These are phyloP conservation scores for Euphorbia schlechtendalii DNA, from an alignment of 441 rosid species.

Conservation along the genomic window DNA sequence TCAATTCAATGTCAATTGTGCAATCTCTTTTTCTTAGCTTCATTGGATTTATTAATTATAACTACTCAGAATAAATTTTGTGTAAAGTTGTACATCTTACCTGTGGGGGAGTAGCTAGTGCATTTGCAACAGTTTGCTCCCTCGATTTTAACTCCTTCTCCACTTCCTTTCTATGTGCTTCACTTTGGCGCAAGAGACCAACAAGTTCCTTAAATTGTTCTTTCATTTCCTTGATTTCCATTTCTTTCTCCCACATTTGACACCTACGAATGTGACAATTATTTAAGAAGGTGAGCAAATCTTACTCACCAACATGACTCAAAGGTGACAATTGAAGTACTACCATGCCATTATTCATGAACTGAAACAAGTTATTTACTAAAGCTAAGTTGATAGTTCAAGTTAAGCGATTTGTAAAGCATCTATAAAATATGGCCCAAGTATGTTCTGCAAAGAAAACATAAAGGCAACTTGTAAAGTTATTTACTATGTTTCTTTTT, in stretches of 20 bases:
- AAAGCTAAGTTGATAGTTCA: background rate
- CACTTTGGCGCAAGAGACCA: conserved; percentile 63
- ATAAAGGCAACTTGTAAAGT: background rate
- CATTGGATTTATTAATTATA: too few species aligned
- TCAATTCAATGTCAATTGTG: too few species aligned
- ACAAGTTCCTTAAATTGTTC: conserved; percentile 87
- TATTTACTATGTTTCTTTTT: background rate
- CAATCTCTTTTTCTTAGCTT: too few species aligned
- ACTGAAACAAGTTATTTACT: background rate
- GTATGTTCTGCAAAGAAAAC: conserved; percentile 1
- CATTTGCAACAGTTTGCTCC: conserved; percentile 66
- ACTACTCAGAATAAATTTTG: background rate
- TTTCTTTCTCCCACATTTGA: conserved; percentile 81
- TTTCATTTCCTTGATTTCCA: conserved; percentile 83
- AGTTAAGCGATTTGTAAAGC: conserved; percentile 1
- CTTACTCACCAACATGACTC: background rate
- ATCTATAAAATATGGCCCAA: conserved; percentile 1
- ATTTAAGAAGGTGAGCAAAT: background rate
- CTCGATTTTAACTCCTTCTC: conserved; percentile 73
- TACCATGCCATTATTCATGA: background rate
- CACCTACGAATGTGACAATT: conserved; percentile 40
- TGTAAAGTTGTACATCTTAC: background rate
- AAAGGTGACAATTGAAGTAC: background rate
- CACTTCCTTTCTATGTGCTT: conserved; percentile 61
- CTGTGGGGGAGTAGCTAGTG: conserved; percentile 37